Evolutionary conservation across 164 flowering plant species (phyloP).

Genomic region (Litsea cubeba): DNA sequence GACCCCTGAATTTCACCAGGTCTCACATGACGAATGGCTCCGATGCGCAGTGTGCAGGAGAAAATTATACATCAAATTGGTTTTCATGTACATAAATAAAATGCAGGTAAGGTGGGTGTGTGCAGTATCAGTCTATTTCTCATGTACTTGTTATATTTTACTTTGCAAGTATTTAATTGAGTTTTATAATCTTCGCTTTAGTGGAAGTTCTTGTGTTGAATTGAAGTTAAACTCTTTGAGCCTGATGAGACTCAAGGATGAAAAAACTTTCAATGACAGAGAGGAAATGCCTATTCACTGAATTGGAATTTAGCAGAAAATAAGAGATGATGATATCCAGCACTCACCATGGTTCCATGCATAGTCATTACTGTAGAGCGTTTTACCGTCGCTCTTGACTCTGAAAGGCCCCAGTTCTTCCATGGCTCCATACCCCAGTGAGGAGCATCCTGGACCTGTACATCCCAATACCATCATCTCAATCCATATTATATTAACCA

Average conservation of each 20-base stretch:
- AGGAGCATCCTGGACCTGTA: slow-evolving; percentile 42
- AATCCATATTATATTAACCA: neutral
- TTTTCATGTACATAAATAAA: too few species aligned
- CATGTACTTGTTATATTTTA: too few species aligned
- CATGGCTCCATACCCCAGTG: slow-evolving; percentile 34
- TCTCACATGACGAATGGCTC: too few species aligned
- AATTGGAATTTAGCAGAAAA: too few species aligned
- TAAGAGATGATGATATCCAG: neutral
- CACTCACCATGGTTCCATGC: slow-evolving; percentile 26
- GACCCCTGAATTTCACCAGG: too few species aligned
- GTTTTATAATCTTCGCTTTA: neutral
- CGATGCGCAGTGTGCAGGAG: too few species aligned
- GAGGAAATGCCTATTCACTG: too few species aligned
- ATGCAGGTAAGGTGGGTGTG: too few species aligned
- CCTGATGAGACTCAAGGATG: too few species aligned
- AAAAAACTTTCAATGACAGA: neutral
- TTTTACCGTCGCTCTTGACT: slow-evolving; percentile 22
- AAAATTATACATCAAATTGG: too few species aligned
- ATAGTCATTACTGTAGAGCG: slow-evolving; percentile 19
- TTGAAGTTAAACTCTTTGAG: too few species aligned
- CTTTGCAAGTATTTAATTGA: neutral
- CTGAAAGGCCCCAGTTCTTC: slow-evolving; percentile 32
- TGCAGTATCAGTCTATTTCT: too few species aligned
- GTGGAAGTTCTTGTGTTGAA: neutral
- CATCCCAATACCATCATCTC: neutral